Evolutionary conservation across 176 grass and related monocot species (phyloP).

Genomic region (Ampelocalamus luodianensis): DNA sequence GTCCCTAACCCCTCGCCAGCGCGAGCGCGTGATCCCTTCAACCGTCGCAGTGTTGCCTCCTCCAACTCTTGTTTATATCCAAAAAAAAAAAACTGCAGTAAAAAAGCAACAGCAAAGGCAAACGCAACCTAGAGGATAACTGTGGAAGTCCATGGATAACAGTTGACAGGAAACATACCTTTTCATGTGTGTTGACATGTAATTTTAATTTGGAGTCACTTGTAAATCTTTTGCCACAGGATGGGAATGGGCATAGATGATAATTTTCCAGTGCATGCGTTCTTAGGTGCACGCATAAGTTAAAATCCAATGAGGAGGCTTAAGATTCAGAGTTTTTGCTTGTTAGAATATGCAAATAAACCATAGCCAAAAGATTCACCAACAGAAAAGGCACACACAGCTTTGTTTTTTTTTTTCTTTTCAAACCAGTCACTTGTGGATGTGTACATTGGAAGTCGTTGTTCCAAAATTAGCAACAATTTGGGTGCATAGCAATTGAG

Average conservation of each 20-base stretch:
- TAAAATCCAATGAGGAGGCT: conserved; percentile 99
- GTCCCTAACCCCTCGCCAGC: too few relatives aligned
- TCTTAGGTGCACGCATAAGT: conserved; percentile 75
- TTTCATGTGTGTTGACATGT: conserved; percentile 82
- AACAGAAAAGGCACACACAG: background rate
- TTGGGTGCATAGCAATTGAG: background rate
- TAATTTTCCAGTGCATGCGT: conserved; percentile 89
- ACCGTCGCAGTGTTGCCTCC: too few relatives aligned
- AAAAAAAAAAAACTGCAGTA: conserved; percentile 12
- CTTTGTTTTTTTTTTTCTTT: conserved; percentile 10
- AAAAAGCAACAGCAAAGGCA: background rate
- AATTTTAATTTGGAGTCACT: conserved; percentile 78
- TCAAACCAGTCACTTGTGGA: background rate
- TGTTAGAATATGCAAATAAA: conserved; percentile 25
- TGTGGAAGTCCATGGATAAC: background rate
- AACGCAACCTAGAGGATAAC: background rate
- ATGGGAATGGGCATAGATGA: conserved; percentile 83
- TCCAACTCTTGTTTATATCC: background rate
- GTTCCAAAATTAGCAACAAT: background rate
- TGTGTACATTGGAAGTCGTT: background rate
- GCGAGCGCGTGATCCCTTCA: too few relatives aligned
- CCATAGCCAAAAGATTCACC: background rate
- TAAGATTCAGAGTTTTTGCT: conserved; percentile 46
- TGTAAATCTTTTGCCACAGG: conserved; percentile 88
- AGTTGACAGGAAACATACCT: conserved; percentile 47